Evolutionary conservation across 352 stramenopile species (phyloP).

Genomic region (Globisporangium recalcitrans): DNA sequence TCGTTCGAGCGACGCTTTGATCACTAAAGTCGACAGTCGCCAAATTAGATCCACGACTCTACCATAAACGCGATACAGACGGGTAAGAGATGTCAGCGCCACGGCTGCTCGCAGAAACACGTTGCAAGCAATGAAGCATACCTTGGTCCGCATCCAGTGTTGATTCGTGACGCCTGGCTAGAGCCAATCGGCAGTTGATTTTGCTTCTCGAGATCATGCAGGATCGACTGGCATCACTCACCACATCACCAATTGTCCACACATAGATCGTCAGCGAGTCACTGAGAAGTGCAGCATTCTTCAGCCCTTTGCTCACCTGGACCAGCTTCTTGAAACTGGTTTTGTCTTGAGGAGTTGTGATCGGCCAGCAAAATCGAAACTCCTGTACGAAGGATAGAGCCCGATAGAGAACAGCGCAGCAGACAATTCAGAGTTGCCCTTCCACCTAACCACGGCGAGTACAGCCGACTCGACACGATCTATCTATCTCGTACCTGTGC

Average conservation of each 20-base stretch:
- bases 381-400: conserved; percentile 18
- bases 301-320: conserved; percentile 23
- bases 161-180: conserved; percentile 48
- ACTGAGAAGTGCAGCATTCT: background rate
- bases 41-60: conserved; percentile 54
- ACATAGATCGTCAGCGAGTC: background rate
- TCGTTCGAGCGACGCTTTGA: conserved; percentile 26
- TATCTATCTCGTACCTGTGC: conserved; percentile 15
- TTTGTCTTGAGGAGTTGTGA: conserved; percentile 54
- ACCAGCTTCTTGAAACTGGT: conserved; percentile 55
- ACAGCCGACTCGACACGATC: background rate
- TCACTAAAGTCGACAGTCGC: conserved; percentile 36
- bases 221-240: conserved; percentile 18
- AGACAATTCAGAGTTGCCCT: background rate
- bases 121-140: too few species aligned
- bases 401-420: background rate
- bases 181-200: conserved; percentile 34
- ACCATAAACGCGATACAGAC: too few species aligned
- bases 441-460: background rate
- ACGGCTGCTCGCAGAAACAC: too few species aligned
- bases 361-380: conserved; percentile 50
- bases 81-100: too few species aligned
- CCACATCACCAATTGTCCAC: too few species aligned
- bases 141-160: conserved; percentile 43
- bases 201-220: conserved; percentile 49